Conservation (phyloP, 2,329 filamentous ascomycete genomes). For the Teratosphaeria epicoccoides region DNA sequence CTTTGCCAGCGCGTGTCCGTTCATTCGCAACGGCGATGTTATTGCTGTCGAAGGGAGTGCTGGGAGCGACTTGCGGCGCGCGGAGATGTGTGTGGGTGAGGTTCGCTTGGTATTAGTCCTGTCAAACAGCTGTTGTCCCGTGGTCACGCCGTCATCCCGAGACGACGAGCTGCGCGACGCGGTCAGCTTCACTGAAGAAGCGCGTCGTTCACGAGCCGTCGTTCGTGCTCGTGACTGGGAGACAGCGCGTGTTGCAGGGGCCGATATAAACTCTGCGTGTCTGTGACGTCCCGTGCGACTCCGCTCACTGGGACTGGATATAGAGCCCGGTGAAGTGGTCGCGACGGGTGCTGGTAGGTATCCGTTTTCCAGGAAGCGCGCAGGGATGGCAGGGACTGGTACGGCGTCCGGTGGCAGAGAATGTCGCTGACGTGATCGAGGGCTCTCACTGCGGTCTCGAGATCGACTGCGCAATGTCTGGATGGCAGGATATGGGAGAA, state of each 20-base stretch:
- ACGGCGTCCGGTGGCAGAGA: background rate
- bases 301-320: background rate
- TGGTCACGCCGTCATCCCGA: background rate
- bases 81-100: background rate
- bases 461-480: background rate
- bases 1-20: background rate
- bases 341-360: background rate
- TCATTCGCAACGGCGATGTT: background rate
- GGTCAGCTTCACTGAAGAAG: background rate
- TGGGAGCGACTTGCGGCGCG: conserved; percentile 1
- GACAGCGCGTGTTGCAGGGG: background rate
- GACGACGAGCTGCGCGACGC: background rate
- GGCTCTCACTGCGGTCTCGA: background rate
- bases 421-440: background rate
- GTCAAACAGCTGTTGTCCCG: background rate
- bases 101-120: background rate
- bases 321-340: background rate
- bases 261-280: background rate
- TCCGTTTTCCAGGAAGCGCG: background rate
- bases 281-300: background rate
- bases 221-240: background rate
- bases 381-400: conserved; percentile 1
- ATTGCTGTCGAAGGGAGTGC: background rate
- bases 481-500: background rate
- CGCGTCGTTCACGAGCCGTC: background rate